A percentile compares a stretch with the other conserved stretches of the same genome.
Conservation (phyloP, 2,329 filamentous ascomycete genomes). For the Colletotrichum lentis region DNA sequence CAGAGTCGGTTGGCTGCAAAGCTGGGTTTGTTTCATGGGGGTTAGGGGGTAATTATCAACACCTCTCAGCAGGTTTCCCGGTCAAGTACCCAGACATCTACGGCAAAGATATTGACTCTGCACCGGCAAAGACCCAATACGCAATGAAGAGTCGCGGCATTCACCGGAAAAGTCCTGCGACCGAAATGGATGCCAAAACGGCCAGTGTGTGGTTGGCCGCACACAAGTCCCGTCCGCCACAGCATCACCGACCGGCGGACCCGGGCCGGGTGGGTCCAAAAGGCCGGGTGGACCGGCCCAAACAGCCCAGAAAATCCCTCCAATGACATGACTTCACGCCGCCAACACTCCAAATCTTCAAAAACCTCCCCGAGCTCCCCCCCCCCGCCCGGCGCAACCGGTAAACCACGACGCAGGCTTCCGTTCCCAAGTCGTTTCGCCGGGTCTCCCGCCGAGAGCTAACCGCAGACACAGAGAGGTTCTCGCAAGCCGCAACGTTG, state of each 20-base stretch:
- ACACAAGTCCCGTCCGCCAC: background rate
- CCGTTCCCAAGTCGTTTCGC: constrained; percentile 25
- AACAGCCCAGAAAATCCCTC: constrained; percentile 20
- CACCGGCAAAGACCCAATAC: background rate
- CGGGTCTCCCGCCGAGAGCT: constrained; percentile 10
- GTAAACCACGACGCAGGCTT: constrained; percentile 12
- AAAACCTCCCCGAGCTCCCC: constrained; percentile 29
- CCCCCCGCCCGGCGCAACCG: constrained; percentile 34
- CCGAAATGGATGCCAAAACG: too few species aligned
- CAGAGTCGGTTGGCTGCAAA: constrained; percentile 9
- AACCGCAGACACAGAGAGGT: background rate
- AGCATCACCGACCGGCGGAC: constrained; percentile 21
- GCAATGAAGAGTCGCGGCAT: background rate
- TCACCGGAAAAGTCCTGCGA: background rate
- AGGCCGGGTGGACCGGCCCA: constrained; percentile 19
- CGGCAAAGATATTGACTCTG: background rate
- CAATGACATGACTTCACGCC: constrained; percentile 17
- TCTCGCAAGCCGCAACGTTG: background rate
- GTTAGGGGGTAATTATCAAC: too few species aligned
- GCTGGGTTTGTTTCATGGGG: constrained; percentile 32
- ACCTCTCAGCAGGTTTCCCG: constrained; percentile 24
- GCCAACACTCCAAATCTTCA: constrained; percentile 16
- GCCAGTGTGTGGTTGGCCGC: background rate
- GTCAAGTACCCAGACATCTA: constrained; percentile 28
- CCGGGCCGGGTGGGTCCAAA: constrained; percentile 6